Evolutionary conservation across 164 flowering plant species (phyloP), one percentile per base, ranked within the genome.

Genomic region (Tetrastigma voinierianum): DNA sequence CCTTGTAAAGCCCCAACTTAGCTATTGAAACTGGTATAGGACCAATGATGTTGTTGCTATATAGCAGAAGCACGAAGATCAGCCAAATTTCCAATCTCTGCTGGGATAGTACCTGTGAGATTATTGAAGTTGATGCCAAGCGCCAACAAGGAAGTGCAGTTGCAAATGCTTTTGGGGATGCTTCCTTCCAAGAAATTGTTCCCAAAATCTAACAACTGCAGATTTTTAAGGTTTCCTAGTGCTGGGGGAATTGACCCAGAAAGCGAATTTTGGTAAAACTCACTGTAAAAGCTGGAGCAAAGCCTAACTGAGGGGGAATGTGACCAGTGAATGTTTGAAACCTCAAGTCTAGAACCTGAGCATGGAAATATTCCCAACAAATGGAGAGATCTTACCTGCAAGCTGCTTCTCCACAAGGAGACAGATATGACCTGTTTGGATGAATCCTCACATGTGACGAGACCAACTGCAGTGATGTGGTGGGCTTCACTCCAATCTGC

Each of bases 281-380:
- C 4, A 90, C 71, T n/a, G 57, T 66, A 10, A 45, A 90, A 82
- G 52, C 85, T 72, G 45, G 75, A 65, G 73, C 85, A 85, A 16
- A 44, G 68, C 82, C 84, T 9, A 90, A 61, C 67, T 86, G 72
- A 32, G 67, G 16, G 81, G 0, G 95, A 64, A 89, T 82, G 0
- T 49, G 51, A 2, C 94, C 91, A 0, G 80, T 54, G 72, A 89
- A 86, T 14, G 68, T 78, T 90, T 9, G 65, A 57, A 51, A n/a
- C n/a, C 84, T 57, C 58, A 90, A 69, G 58, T 90, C 90, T 61
- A 90, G 87, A 78, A 80, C 81, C 79, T 89, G 90, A 90, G 84
- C 46, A 56, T 51, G 0, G 92, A 86, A 46, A 89, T 61, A 1
- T n/a, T n/a, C n/a, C n/a, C n/a, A n/a, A n/a, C n/a, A n/a, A n/a